phyloP scores from a whole-genome alignment of 345 rosid species.

The Syzygium aromaticum region DNA sequence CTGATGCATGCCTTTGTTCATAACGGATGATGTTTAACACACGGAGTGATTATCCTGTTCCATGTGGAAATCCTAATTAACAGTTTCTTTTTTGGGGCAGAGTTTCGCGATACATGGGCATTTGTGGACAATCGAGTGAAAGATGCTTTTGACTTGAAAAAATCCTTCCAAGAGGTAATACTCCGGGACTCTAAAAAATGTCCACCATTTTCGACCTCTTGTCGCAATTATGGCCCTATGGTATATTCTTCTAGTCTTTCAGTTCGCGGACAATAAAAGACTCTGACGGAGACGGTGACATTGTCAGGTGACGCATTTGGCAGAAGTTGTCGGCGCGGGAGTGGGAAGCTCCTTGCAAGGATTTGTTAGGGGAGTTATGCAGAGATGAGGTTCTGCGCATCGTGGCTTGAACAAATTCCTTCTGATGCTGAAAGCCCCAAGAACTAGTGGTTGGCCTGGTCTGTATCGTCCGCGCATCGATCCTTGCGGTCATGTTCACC shows the following conservation, averaged over 20 bases:
- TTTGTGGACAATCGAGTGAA: constrained; percentile 76
- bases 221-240: neutral
- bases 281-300: neutral
- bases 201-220: neutral
- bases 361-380: constrained; percentile 45
- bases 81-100: constrained; percentile 22
- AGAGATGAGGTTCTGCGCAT: constrained; percentile 6
- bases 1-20: neutral
- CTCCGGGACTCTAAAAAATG: neutral
- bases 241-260: neutral
- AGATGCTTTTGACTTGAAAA: constrained; percentile 89
- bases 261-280: neutral
- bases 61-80: neutral
- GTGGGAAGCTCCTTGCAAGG: constrained; percentile 84
- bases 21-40: neutral
- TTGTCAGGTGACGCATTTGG: constrained; percentile 78
- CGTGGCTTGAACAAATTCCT: neutral
- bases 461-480: neutral
- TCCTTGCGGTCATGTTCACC: neutral
- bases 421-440: neutral
- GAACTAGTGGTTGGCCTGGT: neutral
- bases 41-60: neutral
- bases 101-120: constrained; percentile 65
- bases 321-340: constrained; percentile 83
- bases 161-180: constrained; percentile 77